Base-by-base conservation (phyloP, 31 red algal species). In the Porphyra umbilicalis region DNA sequence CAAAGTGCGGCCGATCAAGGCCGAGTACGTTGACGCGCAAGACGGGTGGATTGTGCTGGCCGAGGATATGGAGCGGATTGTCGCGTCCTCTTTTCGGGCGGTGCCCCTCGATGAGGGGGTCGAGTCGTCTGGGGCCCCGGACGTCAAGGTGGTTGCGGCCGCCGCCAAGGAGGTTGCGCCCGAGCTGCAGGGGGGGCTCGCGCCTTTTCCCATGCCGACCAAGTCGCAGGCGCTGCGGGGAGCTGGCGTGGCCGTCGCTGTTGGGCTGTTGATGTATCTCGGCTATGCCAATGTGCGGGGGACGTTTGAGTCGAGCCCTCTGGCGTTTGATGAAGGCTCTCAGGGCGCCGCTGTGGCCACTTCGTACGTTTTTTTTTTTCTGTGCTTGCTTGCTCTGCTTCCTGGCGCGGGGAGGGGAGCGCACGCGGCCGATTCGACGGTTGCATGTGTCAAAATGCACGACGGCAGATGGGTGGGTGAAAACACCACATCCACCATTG, bases 41-140 rank as follows among this genome's bases (percentile, higher is more conserved):
- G 67, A 80, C n/a, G 90, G 90, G 25, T 92, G 90, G 90, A 88
- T 92, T 40, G 75, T 92, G 36, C 90, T 92, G 78, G 35, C 78
- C 36, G 79, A 83, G 32, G 90, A 83, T 25, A 16, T 92, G 1
- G 79, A 84, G 68, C n/a, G n/a, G n/a, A 35, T 34, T 0, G 90
- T 85, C 2, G 76, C 78, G 46, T 77, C 39, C 32, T 83, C 83
- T 40, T 92, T 92, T 77, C 80, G 33, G 11, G 40, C 37, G 68
- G 82, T 37, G 57, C 57, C 57, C 57, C 25, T 71, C 25, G 57
- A 71, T 8, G 57, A 71, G 16, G 6, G 11, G 4, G 57, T 71
- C 4, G 57, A 71, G 57, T 71, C 57, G 13, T 71, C 57, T 4
- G 20, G 11, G 20, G 57, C 25, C 25, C 57, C 57, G 57, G 57